Conservation (phyloP, 176 grass and related monocot species). For the Eragrostis nindensis region DNA sequence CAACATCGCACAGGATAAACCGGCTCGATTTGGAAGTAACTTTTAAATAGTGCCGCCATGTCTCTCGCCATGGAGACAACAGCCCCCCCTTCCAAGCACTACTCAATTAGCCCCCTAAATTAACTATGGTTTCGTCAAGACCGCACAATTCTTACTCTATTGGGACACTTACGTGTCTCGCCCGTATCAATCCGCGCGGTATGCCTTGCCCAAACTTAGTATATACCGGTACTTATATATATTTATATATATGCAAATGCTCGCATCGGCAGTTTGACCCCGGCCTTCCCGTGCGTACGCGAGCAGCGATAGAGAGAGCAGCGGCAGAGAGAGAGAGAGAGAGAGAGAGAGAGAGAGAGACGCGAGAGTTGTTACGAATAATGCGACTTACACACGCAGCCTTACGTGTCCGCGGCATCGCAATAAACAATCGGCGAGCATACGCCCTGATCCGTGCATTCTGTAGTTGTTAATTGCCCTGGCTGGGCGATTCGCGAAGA, state of each 20-base stretch:
- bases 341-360: background rate
- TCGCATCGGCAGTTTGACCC: constrained; percentile 58
- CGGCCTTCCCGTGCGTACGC: background rate
- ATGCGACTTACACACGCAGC: constrained; percentile 30
- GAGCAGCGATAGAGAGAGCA: background rate
- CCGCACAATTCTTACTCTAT: background rate
- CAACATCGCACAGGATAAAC: background rate
- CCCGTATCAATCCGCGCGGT: constrained; percentile 20
- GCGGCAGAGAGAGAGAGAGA: background rate
- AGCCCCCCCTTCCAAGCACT: constrained; percentile 26
- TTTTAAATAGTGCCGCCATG: constrained; percentile 39
- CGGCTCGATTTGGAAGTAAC: constrained; percentile 26
- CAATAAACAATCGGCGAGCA: constrained; percentile 17
- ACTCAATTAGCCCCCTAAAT: constrained; percentile 1
- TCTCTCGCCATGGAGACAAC: constrained; percentile 42
- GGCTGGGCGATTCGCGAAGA: constrained; percentile 41
- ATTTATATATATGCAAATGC: background rate
- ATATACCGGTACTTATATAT: background rate
- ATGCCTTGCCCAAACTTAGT: constrained; percentile 28
- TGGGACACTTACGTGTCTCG: constrained; percentile 26
- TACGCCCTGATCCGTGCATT: constrained; percentile 1
- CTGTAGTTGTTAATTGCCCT: background rate
- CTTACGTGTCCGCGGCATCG: constrained; percentile 21
- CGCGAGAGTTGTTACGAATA: constrained; percentile 37
- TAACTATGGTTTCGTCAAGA: constrained; percentile 16